Base-by-base conservation (phyloP, 2,329 filamentous ascomycete genomes). In the Juglanconis sp. region DNA sequence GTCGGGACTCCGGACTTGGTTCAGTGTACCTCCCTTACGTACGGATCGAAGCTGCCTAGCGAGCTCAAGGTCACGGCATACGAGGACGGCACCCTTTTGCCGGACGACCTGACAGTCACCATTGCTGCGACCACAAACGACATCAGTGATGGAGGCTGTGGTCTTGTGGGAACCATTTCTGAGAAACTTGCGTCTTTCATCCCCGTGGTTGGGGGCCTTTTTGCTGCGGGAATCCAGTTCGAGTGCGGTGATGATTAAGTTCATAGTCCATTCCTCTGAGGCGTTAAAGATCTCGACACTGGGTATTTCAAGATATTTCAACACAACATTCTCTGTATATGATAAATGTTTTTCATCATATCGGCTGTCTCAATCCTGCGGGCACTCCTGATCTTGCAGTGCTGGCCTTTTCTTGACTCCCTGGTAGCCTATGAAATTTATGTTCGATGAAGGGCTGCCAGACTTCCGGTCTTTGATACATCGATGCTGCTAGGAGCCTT, bases 381-480 rank as follows among this genome's bases (percentile, higher is more conserved):
- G n/a, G n/a, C 24, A 24, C 24, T 17, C 17, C 2, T 24, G 1
- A 24, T 24, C 24, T 24, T 24, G 24, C 24, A n/a, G 86, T 81
- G 10, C 91, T 94, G 57, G 88, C 85, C 68, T 92, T 95, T 88
- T 81, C 66, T 80, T 82, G 64, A 99, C 93, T 53, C 92, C 91
- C 0, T 92, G 90, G 71, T 97, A 95, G 49, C 87, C 84, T 87
- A 96, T 95, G 71, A 99, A 99, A 71, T 98, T 94, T 15, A 24
- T 88, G 80, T 53, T 86, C 77, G 65, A 99, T 90, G 76, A 96
- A 94, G 0, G 83, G 84, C 66, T 85, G 81, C 73, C 98, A 79
- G 35, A 86, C 13, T 38, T 3, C 52, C 58, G 15, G 86, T 85
- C 13, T 89, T 87, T 10, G 81, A 74, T 13, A 90, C 78, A 64